A percentile compares a stretch with the other conserved stretches of the same genome.
phyloP scores from a whole-genome alignment of 208 protist genomes.

The Crithidia expoeki region DNA sequence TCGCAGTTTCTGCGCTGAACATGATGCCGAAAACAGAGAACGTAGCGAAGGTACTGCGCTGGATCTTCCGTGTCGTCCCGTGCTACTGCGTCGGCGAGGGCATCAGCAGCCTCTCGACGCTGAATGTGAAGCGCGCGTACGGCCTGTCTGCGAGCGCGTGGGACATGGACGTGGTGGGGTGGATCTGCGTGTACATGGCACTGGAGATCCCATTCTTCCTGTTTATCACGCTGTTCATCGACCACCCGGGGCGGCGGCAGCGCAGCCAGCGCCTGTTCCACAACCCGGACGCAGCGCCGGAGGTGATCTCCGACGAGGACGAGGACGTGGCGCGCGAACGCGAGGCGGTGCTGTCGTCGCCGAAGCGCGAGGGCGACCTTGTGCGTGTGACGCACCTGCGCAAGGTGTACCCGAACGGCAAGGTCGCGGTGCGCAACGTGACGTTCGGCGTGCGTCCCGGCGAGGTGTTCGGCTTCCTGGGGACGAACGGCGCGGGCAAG shows the following conservation, averaged over 20 bases:
- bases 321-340: conserved; percentile 46
- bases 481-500: conserved; percentile 91
- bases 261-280: conserved; percentile 36
- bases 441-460: conserved; percentile 71
- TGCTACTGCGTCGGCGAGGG: conserved; percentile 80
- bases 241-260: conserved; percentile 59
- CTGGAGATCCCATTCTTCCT: conserved; percentile 56
- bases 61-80: conserved; percentile 73
- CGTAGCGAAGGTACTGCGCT: conserved; percentile 41
- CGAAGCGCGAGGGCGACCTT: conserved; percentile 38
- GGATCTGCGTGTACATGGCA: conserved; percentile 67
- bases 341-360: conserved; percentile 35
- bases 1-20: conserved; percentile 55
- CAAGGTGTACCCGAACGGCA: conserved; percentile 70
- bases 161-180: conserved; percentile 58
- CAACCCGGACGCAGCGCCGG: conserved; percentile 30
- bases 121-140: conserved; percentile 35
- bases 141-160: conserved; percentile 35
- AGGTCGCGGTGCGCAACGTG: conserved; percentile 71
- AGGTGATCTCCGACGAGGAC: conserved; percentile 47
- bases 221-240: conserved; percentile 66
- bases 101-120: conserved; percentile 65
- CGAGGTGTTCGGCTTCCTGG: conserved; percentile 91
- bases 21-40: conserved; percentile 45
- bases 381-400: conserved; percentile 62